These are phyloP conservation scores for Tanacetum coccineum DNA, from an alignment of 129 eudicot genomes.

Conservation along the genomic window DNA sequence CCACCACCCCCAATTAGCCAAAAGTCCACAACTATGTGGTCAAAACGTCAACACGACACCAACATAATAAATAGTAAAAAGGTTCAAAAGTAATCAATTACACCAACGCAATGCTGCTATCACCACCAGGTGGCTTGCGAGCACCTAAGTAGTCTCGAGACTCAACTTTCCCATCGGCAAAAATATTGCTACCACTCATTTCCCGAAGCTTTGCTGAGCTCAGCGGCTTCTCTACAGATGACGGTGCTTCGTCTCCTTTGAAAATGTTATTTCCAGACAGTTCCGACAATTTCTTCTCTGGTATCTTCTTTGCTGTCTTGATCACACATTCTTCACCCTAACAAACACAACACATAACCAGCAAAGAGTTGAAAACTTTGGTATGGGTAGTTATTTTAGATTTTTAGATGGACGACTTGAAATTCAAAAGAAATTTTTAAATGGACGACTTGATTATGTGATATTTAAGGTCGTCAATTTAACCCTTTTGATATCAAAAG, in stretches of 20 bases:
- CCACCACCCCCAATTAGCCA: conserved; percentile 24
- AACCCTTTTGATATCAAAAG: no score
- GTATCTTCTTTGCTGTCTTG: conserved; percentile 95
- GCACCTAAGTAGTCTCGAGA: conserved; percentile 84
- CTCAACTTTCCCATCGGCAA: conserved; percentile 87
- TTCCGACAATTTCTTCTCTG: conserved; percentile 73
- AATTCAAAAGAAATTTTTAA: no score
- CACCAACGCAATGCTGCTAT: conserved; percentile 93
- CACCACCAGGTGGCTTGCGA: conserved; percentile 99
- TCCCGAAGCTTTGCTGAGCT: no score
- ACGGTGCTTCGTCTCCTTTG: conserved; percentile 63
- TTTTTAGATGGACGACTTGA: background rate
- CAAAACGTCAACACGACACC: conserved; percentile 10
- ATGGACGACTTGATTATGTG: background rate
- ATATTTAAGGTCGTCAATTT: no score
- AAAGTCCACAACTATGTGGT: conserved; percentile 12
- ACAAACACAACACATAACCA: conserved; percentile 2
- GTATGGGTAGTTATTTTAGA: background rate
- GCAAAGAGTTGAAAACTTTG: background rate
- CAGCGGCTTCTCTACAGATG: conserved; percentile 74
- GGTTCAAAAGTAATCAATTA: conserved; percentile 22
- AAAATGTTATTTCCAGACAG: conserved; percentile 89
- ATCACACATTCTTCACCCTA: conserved; percentile 49
- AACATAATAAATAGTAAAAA: conserved; percentile 19
- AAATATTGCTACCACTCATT: conserved; percentile 83